These are phyloP conservation scores for Fagopyrum tataricum DNA, from an alignment of 148 eudicot genomes.

Conservation along the genomic window DNA sequence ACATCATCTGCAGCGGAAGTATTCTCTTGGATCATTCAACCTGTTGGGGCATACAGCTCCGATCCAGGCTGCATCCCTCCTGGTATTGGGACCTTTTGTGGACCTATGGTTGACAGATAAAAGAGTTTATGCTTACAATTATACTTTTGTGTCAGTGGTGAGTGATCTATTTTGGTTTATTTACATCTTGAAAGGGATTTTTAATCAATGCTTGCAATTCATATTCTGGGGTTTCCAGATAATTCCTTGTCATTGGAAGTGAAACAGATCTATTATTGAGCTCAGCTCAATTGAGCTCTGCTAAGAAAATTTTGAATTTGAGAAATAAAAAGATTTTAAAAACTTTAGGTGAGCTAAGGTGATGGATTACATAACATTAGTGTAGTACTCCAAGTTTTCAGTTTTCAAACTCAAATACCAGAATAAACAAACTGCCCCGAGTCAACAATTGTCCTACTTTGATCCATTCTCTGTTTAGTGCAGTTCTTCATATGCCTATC, in stretches of 20 bases:
- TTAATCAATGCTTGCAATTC: background rate
- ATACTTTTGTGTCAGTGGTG: constrained; percentile 28
- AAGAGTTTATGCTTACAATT: constrained; percentile 29
- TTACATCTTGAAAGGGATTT: background rate
- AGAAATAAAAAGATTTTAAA: background rate
- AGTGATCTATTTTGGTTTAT: constrained; percentile 10
- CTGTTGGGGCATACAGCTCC: constrained; percentile 43
- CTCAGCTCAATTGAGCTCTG: background rate
- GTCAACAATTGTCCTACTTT: background rate
- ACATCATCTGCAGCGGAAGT: constrained; percentile 42
- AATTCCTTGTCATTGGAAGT: background rate
- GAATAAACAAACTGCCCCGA: background rate
- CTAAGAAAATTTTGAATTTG: background rate
- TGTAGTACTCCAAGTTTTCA: background rate
- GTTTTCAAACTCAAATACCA: background rate
- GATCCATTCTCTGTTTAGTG: constrained; percentile 8
- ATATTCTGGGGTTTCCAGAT: background rate
- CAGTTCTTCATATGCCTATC: constrained; percentile 43
- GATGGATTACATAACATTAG: background rate
- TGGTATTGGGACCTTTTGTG: constrained; percentile 37
- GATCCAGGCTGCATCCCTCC: constrained; percentile 40
- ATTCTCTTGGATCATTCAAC: constrained; percentile 39
- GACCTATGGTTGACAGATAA: constrained; percentile 35
- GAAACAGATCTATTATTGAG: background rate
- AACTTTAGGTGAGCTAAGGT: background rate